Conservation (phyloP, 495 filamentous ascomycete genomes). For the Aspergillus olivimuriae region DNA sequence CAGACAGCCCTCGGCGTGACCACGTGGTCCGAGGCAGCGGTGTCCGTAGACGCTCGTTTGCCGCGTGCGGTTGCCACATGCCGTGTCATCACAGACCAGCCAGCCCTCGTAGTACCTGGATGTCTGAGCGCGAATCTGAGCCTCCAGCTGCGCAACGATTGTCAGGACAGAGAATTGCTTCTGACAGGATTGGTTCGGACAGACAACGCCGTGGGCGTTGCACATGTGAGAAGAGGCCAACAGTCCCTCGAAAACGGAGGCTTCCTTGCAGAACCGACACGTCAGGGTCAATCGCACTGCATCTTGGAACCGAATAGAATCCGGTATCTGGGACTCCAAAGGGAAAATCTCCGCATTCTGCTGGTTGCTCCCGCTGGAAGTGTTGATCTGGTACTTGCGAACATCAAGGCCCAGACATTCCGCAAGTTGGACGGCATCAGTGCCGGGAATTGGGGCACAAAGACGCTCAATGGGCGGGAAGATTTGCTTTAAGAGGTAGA, state of each 20-base stretch:
- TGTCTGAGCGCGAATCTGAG: slow-evolving; percentile 68
- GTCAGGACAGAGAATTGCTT: slow-evolving; percentile 61
- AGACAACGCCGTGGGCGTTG: slow-evolving; percentile 67
- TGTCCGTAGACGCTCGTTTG: slow-evolving; percentile 90
- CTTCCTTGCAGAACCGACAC: slow-evolving; percentile 71
- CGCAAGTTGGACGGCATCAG: slow-evolving; percentile 78
- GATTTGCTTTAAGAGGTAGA: slow-evolving; percentile 97
- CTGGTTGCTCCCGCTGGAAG: slow-evolving; percentile 45
- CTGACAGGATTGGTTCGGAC: slow-evolving; percentile 54
- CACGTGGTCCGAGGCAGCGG: slow-evolving; percentile 80
- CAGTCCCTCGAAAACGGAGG: slow-evolving; percentile 71
- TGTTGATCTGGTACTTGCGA: slow-evolving; percentile 73
- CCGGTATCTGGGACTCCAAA: slow-evolving; percentile 88
- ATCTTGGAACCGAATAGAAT: slow-evolving; percentile 72
- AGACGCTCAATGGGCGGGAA: slow-evolving; percentile 97
- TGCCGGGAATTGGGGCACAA: slow-evolving; percentile 90
- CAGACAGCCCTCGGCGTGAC: slow-evolving; percentile 73
- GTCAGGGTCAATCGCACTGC: slow-evolving; percentile 66
- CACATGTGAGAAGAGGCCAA: slow-evolving; percentile 48
- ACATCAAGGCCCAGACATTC: slow-evolving; percentile 90
- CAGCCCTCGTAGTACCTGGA: slow-evolving; percentile 86
- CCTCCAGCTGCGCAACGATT: slow-evolving; percentile 79
- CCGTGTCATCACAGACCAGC: slow-evolving; percentile 82
- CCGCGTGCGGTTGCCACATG: slow-evolving; percentile 80
- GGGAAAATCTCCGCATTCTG: slow-evolving; percentile 64